phyloP scores from a whole-genome alignment of 2,329 filamentous ascomycete genomes.

The Coniochaeta hoffmannii region DNA sequence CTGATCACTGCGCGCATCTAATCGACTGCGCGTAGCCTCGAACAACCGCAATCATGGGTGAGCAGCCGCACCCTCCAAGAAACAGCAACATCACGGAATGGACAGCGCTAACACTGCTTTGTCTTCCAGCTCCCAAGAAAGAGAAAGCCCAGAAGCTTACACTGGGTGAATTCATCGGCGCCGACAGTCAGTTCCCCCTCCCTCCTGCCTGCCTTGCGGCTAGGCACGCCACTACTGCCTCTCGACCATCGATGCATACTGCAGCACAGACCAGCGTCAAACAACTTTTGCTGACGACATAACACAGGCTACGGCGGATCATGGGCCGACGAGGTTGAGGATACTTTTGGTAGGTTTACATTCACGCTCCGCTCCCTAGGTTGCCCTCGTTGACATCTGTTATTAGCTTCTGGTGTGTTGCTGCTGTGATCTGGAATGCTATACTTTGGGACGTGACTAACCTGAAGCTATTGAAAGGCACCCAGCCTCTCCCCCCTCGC shows the following conservation, averaged over 20 bases:
- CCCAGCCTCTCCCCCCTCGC: constrained; percentile 47
- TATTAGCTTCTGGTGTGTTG: constrained; percentile 27
- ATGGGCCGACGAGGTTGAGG: constrained; percentile 99
- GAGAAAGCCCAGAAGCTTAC: constrained; percentile 95
- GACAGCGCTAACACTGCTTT: neutral
- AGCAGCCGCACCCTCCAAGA: constrained; percentile 9
- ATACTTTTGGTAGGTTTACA: constrained; percentile 61
- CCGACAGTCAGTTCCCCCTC: constrained; percentile 63
- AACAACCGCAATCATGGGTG: constrained; percentile 25
- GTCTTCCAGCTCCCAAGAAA: constrained; percentile 74
- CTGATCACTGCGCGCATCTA: constrained; percentile 17
- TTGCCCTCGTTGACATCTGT: constrained; percentile 6
- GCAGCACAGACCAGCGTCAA: constrained; percentile 5
- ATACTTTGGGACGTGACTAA: neutral
- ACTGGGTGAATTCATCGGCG: constrained; percentile 89
- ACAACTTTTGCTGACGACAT: constrained; percentile 8
- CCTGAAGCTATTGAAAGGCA: constrained; percentile 31
- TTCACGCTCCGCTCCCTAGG: constrained; percentile 9
- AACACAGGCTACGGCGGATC: constrained; percentile 58
- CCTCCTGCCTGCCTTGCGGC: constrained; percentile 4
- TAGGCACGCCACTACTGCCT: neutral
- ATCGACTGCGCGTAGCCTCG: constrained; percentile 20
- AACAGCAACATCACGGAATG: constrained; percentile 20
- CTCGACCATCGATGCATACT: neutral
- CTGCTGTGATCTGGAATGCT: neutral